These are phyloP conservation scores for Tulasnella sp. DNA, from an alignment of 768 basidiomycete genomes.

Conservation along the genomic window DNA sequence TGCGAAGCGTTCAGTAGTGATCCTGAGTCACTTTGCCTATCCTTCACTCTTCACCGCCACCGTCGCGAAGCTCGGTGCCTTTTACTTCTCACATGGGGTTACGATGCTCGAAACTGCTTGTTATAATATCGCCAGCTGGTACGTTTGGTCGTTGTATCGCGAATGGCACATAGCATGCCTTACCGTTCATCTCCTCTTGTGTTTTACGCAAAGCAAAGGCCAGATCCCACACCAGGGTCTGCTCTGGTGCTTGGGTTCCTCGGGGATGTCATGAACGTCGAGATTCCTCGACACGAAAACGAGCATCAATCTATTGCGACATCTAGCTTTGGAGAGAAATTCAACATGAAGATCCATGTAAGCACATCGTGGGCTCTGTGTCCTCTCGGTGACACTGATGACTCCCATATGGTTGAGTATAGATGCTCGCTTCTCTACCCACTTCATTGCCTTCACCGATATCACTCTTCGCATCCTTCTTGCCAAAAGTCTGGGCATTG, in stretches of 20 bases:
- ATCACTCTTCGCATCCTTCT: conserved; percentile 26
- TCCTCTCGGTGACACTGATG: background rate
- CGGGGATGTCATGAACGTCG: conserved; percentile 59
- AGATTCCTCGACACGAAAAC: conserved; percentile 55
- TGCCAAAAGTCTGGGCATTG: conserved; percentile 34
- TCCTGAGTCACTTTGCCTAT: conserved; percentile 68
- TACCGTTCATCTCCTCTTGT: conserved; percentile 9
- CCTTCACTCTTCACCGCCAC: conserved; percentile 68
- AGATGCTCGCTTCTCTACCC: conserved; percentile 28
- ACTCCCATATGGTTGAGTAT: too few species aligned
- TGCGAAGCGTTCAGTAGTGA: conserved; percentile 65
- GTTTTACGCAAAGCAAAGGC: conserved; percentile 49
- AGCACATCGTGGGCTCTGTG: conserved; percentile 12
- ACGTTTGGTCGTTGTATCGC: conserved; percentile 24
- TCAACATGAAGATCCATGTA: conserved; percentile 44
- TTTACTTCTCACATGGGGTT: conserved; percentile 59
- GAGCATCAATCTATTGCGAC: conserved; percentile 61
- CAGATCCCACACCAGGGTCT: conserved; percentile 54
- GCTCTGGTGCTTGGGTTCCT: conserved; percentile 74
- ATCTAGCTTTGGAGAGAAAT: conserved; percentile 39
- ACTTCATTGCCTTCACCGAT: conserved; percentile 23
- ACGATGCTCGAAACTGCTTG: conserved; percentile 80
- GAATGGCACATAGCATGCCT: background rate
- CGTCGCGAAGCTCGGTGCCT: conserved; percentile 59
- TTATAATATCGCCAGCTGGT: conserved; percentile 79